A percentile compares a stretch with the other conserved stretches of the same genome.
Evolutionary conservation across 2,329 filamentous ascomycete genomes (phyloP).

Genomic region (Trichoderma breve): DNA sequence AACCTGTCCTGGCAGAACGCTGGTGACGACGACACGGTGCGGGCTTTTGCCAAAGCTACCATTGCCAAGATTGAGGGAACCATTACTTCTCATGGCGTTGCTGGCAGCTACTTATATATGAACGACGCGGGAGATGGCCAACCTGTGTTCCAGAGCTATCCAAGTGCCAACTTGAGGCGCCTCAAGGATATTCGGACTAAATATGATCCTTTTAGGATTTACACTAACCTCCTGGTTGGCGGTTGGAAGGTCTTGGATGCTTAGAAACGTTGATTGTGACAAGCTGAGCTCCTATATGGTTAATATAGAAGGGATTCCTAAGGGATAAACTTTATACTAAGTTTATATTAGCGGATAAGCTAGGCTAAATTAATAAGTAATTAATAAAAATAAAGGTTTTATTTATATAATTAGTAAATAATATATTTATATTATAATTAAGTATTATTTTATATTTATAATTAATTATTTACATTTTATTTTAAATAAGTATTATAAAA

Average conservation of each 20-base stretch:
- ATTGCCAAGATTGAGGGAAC: background rate
- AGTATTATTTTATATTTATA: too few species aligned
- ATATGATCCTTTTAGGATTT: background rate
- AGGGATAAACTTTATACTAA: too few species aligned
- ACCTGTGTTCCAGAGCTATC: background rate
- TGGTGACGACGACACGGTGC: background rate
- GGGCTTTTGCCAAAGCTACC: background rate
- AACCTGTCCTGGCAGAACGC: background rate
- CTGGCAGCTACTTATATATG: constrained; percentile 1
- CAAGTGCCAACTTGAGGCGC: constrained; percentile 1
- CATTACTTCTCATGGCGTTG: background rate
- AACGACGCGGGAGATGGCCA: constrained; percentile 1
- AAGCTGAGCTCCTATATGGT: too few species aligned
- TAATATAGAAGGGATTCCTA: too few species aligned
- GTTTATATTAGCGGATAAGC: too few species aligned
- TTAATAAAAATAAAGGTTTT: too few species aligned
- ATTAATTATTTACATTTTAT: too few species aligned
- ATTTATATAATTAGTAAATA: too few species aligned
- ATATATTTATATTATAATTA: too few species aligned
- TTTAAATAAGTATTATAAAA: too few species aligned
- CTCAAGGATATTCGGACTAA: constrained; percentile 1
- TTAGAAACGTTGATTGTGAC: background rate
- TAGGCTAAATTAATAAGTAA: too few species aligned
- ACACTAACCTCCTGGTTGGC: constrained; percentile 2
- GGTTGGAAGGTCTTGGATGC: constrained; percentile 1